These are phyloP conservation scores for Didymella keratinophila DNA, from an alignment of 2,329 filamentous ascomycete species.

Conservation along the genomic window DNA sequence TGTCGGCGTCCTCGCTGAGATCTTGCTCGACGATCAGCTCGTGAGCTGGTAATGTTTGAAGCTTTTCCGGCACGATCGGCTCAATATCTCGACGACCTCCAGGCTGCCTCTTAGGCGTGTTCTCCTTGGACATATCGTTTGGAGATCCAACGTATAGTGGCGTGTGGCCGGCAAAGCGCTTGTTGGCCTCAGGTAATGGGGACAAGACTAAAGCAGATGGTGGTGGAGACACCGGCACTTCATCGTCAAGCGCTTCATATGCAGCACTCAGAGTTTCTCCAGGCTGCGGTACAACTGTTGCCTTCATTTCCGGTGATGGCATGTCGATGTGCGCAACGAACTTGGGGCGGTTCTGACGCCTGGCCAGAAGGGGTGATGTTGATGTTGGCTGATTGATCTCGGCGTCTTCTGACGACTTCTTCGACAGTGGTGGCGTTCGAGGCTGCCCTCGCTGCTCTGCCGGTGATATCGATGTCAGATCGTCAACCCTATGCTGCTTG, in stretches of 20 bases:
- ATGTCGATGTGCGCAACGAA: slow-evolving; percentile 38
- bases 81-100: slow-evolving; percentile 11
- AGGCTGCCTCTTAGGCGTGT: slow-evolving; percentile 14
- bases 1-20: slow-evolving; percentile 17
- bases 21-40: slow-evolving; percentile 21
- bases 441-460: slow-evolving; percentile 10
- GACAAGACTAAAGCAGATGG: slow-evolving; percentile 41
- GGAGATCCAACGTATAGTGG: slow-evolving; percentile 37
- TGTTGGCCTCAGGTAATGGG: slow-evolving; percentile 47
- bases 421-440: slow-evolving; percentile 13
- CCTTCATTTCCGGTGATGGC: slow-evolving; percentile 19
- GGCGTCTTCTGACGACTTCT: background rate
- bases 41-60: slow-evolving; percentile 24
- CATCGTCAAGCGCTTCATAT: slow-evolving; percentile 27
- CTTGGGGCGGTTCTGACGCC: slow-evolving; percentile 33
- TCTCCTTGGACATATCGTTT: background rate
- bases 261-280: too few species aligned
- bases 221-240: slow-evolving; percentile 44
- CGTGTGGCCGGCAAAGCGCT: slow-evolving; percentile 49
- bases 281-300: background rate
- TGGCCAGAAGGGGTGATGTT: slow-evolving; percentile 32
- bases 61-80: slow-evolving; percentile 9
- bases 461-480: slow-evolving; percentile 16
- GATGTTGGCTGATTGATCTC: slow-evolving; percentile 2
- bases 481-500: slow-evolving; percentile 29